These are phyloP conservation scores for Spatholobus suberectus DNA, from an alignment of 306 rosid species.

Conservation along the genomic window DNA sequence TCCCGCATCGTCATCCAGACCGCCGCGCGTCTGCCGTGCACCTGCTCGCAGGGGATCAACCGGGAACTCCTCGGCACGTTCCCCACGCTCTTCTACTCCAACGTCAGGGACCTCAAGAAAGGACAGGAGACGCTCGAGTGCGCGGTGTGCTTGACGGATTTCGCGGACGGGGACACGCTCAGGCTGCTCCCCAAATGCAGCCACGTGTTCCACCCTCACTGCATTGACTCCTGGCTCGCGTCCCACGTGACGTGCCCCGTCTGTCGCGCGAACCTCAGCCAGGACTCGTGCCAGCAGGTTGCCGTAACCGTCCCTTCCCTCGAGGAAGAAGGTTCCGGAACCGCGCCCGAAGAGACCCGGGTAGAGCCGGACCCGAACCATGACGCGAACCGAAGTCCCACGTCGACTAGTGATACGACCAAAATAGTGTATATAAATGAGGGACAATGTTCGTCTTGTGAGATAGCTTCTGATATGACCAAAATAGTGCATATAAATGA, in stretches of 20 bases:
- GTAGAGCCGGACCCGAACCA: background rate
- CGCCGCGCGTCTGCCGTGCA: background rate
- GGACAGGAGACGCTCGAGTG: slow-evolving; percentile 69
- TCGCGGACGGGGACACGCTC: slow-evolving; percentile 63
- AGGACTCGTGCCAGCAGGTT: slow-evolving; percentile 37
- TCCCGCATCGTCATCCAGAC: slow-evolving; percentile 13
- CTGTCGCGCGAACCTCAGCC: slow-evolving; percentile 60
- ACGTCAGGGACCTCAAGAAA: slow-evolving; percentile 58
- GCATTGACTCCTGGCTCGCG: slow-evolving; percentile 77
- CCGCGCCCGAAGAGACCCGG: background rate
- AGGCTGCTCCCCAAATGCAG: slow-evolving; percentile 72
- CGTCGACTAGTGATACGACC: background rate
- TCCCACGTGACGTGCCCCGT: slow-evolving; percentile 77
- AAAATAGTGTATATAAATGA: background rate
- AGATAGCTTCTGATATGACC: background rate
- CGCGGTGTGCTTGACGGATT: slow-evolving; percentile 76
- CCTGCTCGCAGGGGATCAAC: slow-evolving; percentile 58
- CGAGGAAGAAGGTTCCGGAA: slow-evolving; percentile 12
- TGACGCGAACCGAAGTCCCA: background rate
- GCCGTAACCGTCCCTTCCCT: slow-evolving; percentile 24
- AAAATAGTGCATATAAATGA: background rate
- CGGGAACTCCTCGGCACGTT: slow-evolving; percentile 53
- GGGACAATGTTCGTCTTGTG: background rate
- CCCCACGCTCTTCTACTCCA: slow-evolving; percentile 66
- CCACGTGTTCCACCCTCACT: slow-evolving; percentile 75